Conservation (phyloP, 2,329 filamentous ascomycete species). For the Clarireedia monteithiana region DNA sequence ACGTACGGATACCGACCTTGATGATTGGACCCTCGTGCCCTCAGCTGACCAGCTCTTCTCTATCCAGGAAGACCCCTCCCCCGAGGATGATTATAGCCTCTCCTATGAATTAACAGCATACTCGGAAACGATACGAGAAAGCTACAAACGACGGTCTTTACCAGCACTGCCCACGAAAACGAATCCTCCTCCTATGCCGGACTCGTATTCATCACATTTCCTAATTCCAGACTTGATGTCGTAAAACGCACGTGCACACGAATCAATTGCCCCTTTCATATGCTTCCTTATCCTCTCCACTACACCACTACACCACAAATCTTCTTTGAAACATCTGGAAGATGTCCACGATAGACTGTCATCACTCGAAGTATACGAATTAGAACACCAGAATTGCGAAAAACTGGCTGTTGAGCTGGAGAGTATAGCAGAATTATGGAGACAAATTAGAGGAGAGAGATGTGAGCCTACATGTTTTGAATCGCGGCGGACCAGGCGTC, state of each 20-base stretch:
- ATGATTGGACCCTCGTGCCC: neutral
- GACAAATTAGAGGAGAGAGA: neutral
- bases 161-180: neutral
- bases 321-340: neutral
- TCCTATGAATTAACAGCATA: neutral
- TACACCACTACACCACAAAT: neutral
- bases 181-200: too few species aligned
- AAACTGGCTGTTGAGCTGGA: neutral
- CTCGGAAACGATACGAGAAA: neutral
- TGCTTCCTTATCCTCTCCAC: neutral
- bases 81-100: neutral
- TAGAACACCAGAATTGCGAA: neutral
- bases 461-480: neutral
- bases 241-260: neutral
- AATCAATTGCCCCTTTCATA: neutral
- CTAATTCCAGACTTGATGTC: neutral
- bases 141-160: neutral
- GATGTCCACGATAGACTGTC: neutral
- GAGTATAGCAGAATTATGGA: neutral
- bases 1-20: neutral
- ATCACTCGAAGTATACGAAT: neutral
- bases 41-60: neutral
- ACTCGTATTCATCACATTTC: neutral
- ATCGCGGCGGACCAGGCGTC: neutral
- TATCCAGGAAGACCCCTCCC: neutral